Evolutionary conservation across 768 basidiomycete species (phyloP).

Genomic region (Galerina marginata): DNA sequence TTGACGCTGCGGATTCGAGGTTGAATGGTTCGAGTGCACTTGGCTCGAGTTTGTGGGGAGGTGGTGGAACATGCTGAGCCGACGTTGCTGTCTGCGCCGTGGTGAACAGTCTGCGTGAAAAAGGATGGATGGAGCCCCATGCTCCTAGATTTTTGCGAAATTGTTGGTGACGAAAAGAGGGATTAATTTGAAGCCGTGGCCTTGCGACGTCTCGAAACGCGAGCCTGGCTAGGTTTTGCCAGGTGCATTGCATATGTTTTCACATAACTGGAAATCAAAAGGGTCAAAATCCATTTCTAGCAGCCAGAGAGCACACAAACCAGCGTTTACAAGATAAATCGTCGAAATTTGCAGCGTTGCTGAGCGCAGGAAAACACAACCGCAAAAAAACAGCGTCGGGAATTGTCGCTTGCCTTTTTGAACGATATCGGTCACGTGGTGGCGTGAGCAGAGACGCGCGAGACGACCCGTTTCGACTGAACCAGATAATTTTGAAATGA

Average conservation of each 20-base stretch:
- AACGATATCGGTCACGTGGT: neutral
- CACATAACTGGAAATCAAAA: slow-evolving; percentile 51
- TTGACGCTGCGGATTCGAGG: neutral
- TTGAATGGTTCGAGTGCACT: neutral
- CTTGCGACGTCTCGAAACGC: slow-evolving; percentile 20
- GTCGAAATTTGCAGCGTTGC: slow-evolving; percentile 1
- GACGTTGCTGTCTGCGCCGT: neutral
- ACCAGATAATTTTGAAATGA: no score
- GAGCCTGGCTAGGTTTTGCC: slow-evolving; percentile 56
- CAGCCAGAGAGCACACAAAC: neutral
- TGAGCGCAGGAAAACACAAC: neutral
- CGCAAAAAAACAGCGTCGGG: no score
- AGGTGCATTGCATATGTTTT: slow-evolving; percentile 75
- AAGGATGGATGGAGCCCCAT: neutral
- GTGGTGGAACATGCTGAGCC: no score
- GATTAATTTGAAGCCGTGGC: slow-evolving; percentile 6
- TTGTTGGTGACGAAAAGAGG: neutral
- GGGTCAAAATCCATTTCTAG: neutral
- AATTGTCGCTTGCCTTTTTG: slow-evolving; percentile 1
- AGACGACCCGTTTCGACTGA: no score
- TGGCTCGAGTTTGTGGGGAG: no score
- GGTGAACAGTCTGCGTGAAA: neutral
- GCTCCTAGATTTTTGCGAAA: neutral
- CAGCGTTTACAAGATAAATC: neutral
- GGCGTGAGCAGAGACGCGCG: no score